A percentile compares a stretch with the other conserved stretches of the same genome.
Evolutionary conservation across 805 yeast genomes (phyloP).

Genomic region (Ogataea ramenticola): DNA sequence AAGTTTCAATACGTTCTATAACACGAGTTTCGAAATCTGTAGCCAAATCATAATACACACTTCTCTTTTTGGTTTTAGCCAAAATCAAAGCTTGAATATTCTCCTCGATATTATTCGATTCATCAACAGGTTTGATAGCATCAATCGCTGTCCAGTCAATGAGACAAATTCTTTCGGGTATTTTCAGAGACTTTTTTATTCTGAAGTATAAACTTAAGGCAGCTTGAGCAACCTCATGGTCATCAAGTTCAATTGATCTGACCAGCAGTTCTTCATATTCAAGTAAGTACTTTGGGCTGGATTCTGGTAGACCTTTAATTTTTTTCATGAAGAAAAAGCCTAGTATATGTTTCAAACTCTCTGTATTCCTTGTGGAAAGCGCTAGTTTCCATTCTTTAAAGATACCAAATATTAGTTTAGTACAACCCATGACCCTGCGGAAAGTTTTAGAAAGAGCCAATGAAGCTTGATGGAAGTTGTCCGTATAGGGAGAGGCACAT

Average conservation of each 20-base stretch:
- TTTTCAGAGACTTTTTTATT: slow-evolving; percentile 31
- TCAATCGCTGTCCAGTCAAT: slow-evolving; percentile 37
- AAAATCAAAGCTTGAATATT: slow-evolving; percentile 51
- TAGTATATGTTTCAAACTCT: slow-evolving; percentile 58
- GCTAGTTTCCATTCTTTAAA: slow-evolving; percentile 39
- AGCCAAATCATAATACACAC: slow-evolving; percentile 32
- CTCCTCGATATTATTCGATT: slow-evolving; percentile 34
- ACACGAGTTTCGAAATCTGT: slow-evolving; percentile 33
- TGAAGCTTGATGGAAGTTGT: slow-evolving; percentile 66
- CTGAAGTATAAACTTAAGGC: slow-evolving; percentile 47
- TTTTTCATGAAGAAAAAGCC: slow-evolving; percentile 48
- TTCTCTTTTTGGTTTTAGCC: slow-evolving; percentile 59
- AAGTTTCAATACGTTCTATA: slow-evolving; percentile 15
- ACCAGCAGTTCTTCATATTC: slow-evolving; percentile 42
- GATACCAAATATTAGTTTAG: slow-evolving; percentile 40
- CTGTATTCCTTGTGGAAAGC: slow-evolving; percentile 39
- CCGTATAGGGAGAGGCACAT: slow-evolving; percentile 63
- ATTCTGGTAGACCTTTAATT: slow-evolving; percentile 49
- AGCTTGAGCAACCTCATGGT: slow-evolving; percentile 41
- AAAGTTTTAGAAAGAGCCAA: slow-evolving; percentile 58
- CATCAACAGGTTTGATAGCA: slow-evolving; percentile 54
- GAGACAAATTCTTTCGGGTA: slow-evolving; percentile 47
- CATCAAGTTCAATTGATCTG: slow-evolving; percentile 49
- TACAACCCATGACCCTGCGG: slow-evolving; percentile 55
- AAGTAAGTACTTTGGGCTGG: slow-evolving; percentile 47